Base-by-base conservation (phyloP, 116 monocot genomes). In the Thalassia testudinum region DNA sequence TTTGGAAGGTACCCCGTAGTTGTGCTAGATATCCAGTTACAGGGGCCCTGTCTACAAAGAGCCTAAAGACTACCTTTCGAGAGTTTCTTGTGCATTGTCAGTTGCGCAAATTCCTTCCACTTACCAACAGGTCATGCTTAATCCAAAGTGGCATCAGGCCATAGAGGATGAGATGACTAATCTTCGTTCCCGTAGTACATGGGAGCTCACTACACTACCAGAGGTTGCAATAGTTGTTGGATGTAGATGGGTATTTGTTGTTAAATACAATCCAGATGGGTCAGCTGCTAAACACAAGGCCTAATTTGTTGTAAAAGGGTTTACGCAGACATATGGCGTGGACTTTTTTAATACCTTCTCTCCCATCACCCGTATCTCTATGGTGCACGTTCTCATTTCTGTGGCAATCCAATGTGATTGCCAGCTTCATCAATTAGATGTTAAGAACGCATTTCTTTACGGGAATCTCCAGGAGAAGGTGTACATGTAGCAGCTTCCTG, bases 401-500 rank as follows among this genome's bases (percentile, higher is more conserved):
- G 3, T 59, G 30, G 29, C 49, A 4, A 27, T 55, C 24, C 7
- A 13, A 12, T 12, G 26, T 12, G n/a, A 22, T 26, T 69, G 54
- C 47, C 14, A 18, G 18, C 21, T 69, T 8, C 1, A 48, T 16
- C 69, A 69, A 42, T 8, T 56, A n/a, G 48, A 69, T 54, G 55
- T 68, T 13, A 44, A 30, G 3, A 61, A 55, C 34, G 54, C 29
- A 0, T 68, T 61, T 10, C 17, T 68, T 0, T 60, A 68, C 45
- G 54, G 54, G 0, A 28, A 54, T 10, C n/a, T 65, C 0, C 24
- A 56, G 12, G 25, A 54, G 21, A 30, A 47, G 8, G 56, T 65
- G 1, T 58, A 58, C 29, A 58, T 66, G 58, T 19, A 42, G 0
- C 48, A n/a, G 19, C 51, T 26, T 17, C 34, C 23, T 0, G 50